Conservation (phyloP, 495 filamentous ascomycete genomes). For the Physcia stellaris region DNA sequence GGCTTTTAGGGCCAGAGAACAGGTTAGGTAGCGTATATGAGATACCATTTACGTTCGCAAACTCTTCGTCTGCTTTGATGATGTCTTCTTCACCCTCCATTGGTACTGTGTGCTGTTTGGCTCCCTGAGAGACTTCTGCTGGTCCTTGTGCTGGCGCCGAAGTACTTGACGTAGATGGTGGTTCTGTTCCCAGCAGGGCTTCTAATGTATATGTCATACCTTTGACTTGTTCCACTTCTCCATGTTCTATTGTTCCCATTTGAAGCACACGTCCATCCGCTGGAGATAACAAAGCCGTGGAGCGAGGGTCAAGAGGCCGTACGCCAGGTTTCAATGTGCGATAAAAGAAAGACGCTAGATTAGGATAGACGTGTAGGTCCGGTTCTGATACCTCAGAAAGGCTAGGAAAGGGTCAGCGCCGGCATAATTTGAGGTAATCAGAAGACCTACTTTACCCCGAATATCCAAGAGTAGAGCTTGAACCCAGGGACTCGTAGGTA, state of each 20-base stretch:
- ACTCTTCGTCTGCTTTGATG: constrained; percentile 72
- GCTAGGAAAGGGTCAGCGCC: constrained; percentile 21
- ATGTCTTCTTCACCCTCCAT: constrained; percentile 47
- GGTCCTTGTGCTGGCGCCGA: constrained; percentile 2
- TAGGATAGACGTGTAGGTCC: constrained; percentile 79
- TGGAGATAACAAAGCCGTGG: constrained; percentile 66
- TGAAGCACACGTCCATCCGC: constrained; percentile 85
- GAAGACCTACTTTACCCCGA: constrained; percentile 68
- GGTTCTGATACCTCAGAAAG: constrained; percentile 75
- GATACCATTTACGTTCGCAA: constrained; percentile 91
- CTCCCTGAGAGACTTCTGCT: neutral
- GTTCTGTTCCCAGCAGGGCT: constrained; percentile 64
- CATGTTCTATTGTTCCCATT: constrained; percentile 79
- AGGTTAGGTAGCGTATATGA: constrained; percentile 86
- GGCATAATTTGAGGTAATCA: neutral
- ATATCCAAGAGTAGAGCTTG: constrained; percentile 79
- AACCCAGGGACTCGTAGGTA: constrained; percentile 90
- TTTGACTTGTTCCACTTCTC: constrained; percentile 97
- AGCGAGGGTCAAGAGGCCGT: constrained; percentile 74
- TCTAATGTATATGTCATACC: constrained; percentile 96
- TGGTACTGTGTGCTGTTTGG: too few species aligned
- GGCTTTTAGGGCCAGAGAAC: constrained; percentile 51
- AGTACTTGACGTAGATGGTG: constrained; percentile 16
- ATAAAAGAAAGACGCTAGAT: constrained; percentile 96
- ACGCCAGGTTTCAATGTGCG: constrained; percentile 79